These are phyloP conservation scores for Pestalotiopsis fici DNA, from an alignment of 2,329 filamentous ascomycete genomes.

Conservation along the genomic window DNA sequence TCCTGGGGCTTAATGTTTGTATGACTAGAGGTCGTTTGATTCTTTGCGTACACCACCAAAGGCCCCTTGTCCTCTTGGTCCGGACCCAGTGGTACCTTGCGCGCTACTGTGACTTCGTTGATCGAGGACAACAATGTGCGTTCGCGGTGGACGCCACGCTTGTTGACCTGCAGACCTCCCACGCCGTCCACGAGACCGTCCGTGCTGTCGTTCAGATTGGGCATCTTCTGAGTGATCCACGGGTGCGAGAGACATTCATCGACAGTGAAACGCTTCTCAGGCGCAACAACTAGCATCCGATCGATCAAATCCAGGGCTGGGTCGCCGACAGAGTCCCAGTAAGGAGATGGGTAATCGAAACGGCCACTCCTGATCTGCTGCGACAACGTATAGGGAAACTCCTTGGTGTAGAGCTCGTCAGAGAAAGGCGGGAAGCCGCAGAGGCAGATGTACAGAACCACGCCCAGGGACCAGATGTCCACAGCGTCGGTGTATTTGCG, in stretches of 20 bases:
- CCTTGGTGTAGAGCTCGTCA: constrained; percentile 79
- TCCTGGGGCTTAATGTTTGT: constrained; percentile 53
- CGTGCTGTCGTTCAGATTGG: constrained; percentile 79
- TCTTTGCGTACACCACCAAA: constrained; percentile 77
- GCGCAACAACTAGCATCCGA: constrained; percentile 87
- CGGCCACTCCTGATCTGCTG: constrained; percentile 87
- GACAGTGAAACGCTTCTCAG: constrained; percentile 80
- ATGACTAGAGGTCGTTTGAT: constrained; percentile 49
- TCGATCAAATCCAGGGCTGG: constrained; percentile 92
- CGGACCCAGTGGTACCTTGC: constrained; percentile 59
- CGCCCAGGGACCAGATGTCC: constrained; percentile 91
- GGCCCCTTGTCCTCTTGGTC: constrained; percentile 56
- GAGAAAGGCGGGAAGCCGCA: constrained; percentile 96
- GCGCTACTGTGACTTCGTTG: constrained; percentile 66
- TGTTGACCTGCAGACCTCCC: constrained; percentile 78
- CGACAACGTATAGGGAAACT: constrained; percentile 84
- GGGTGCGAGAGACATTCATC: constrained; percentile 91
- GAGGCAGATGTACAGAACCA: constrained; percentile 92
- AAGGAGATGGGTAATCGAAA: constrained; percentile 94
- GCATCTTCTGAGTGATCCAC: constrained; percentile 70
- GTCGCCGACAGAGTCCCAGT: constrained; percentile 90
- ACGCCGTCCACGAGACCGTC: constrained; percentile 90
- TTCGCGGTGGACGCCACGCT: constrained; percentile 77
- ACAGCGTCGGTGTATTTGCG: constrained; percentile 93
- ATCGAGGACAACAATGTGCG: constrained; percentile 82